These are phyloP conservation scores for Russula abietina DNA, from an alignment of 768 basidiomycete species.

Conservation along the genomic window DNA sequence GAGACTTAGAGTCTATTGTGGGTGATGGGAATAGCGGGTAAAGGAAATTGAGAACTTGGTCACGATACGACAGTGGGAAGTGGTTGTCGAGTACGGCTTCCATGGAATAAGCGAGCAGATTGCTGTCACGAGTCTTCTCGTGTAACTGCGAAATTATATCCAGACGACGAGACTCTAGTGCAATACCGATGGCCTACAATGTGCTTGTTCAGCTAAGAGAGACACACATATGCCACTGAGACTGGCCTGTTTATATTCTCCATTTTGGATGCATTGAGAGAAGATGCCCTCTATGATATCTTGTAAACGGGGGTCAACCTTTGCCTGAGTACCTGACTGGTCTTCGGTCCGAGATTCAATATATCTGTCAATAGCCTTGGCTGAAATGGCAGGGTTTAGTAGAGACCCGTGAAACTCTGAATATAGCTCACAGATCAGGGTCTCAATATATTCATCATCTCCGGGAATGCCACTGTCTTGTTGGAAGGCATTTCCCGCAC, in stretches of 20 bases:
- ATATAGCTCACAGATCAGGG: slow-evolving; percentile 74
- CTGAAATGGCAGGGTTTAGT: slow-evolving; percentile 36
- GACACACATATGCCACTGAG: background rate
- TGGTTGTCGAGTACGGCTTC: slow-evolving; percentile 87
- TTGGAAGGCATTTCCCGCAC: slow-evolving; percentile 83
- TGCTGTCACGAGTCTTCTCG: slow-evolving; percentile 63
- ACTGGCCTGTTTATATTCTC: slow-evolving; percentile 83
- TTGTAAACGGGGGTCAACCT: slow-evolving; percentile 75
- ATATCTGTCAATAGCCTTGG: slow-evolving; percentile 94
- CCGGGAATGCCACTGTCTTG: slow-evolving; percentile 55
- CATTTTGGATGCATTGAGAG: slow-evolving; percentile 74
- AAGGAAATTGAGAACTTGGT: slow-evolving; percentile 71
- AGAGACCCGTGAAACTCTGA: background rate
- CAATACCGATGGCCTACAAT: slow-evolving; percentile 87
- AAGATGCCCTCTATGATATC: slow-evolving; percentile 88
- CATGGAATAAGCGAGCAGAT: slow-evolving; percentile 84
- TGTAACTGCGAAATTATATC: slow-evolving; percentile 82
- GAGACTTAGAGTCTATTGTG: slow-evolving; percentile 62
- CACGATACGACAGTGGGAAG: slow-evolving; percentile 79
- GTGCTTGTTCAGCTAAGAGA: slow-evolving; percentile 12
- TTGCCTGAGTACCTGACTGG: slow-evolving; percentile 41
- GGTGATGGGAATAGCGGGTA: slow-evolving; percentile 84
- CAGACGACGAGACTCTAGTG: slow-evolving; percentile 82
- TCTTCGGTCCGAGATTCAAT: slow-evolving; percentile 63
- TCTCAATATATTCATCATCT: slow-evolving; percentile 87